Evolutionary conservation across 208 protist species (phyloP), one percentile per base, ranked within the genome.

Genomic region (Borovskyia barvae): DNA sequence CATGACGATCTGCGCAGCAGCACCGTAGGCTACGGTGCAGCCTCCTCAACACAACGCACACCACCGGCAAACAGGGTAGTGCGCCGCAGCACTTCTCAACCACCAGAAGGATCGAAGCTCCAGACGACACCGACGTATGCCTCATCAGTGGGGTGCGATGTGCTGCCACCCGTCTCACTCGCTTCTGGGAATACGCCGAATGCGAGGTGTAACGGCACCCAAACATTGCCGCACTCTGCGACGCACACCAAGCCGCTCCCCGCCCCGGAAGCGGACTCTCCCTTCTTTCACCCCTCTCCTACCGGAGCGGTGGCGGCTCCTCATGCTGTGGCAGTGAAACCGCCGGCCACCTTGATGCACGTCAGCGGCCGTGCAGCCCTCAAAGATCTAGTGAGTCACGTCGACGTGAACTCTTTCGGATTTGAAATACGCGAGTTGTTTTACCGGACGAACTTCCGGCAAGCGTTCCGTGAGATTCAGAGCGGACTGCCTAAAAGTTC

Each of bases 381-480:
- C 43, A 59, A 53, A 19, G 66, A 54, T n/a, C 22, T 66, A 45
- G 57, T 66, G 47, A 61, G 41, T 24, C 57, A 66, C n/a, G 57
- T 59, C 22, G 57, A 66, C 19, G 33, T 17, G 29, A 37, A 59
- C 50, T 47, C 66, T 7, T 72, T 50, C 35, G 51, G 57, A 28
- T 55, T 60, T 25, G 40, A 60, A 2, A 49, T 72, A 7, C 32
- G 55, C 4, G 43, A 49, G 3, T 39, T 60, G 43, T 47, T 72
- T 30, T 36, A 66, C 36, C 15, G 36, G 3, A 45, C 42, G 17
- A 45, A 72, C 42, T 72, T 72, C 19, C n/a, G 50, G 11, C 29
- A 35, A 1, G 50, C 60, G 29, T 37, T 49, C 1, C n/a, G 33
- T 5, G 66, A 72, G 35, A 43, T 29, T 3, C 57, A 49, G 3